These are phyloP conservation scores for Favolaschia claudopus DNA, from an alignment of 768 basidiomycete species.

Conservation along the genomic window DNA sequence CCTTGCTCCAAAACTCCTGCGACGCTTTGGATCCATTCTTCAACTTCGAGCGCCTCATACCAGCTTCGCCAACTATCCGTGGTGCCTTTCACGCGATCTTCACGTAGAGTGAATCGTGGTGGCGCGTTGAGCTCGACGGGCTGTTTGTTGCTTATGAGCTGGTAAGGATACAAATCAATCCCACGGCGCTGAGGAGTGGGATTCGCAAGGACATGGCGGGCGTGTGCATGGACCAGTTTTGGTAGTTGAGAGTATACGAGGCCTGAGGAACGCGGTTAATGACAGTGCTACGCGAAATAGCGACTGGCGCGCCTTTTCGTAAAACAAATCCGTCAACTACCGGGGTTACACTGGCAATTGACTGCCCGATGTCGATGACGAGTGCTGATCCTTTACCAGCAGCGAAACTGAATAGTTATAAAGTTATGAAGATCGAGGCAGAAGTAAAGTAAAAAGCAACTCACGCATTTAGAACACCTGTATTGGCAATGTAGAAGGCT, in stretches of 20 bases:
- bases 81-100: conserved; percentile 75
- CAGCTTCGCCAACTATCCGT: conserved; percentile 85
- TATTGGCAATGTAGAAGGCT: conserved; percentile 96
- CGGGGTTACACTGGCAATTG: conserved; percentile 90
- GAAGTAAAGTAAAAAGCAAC: conserved; percentile 31
- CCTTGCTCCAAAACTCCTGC: conserved; percentile 86
- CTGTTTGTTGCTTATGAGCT: conserved; percentile 89
- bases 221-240: conserved; percentile 81
- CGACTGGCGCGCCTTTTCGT: conserved; percentile 74
- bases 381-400: conserved; percentile 97
- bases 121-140: conserved; percentile 74
- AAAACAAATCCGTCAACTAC: conserved; percentile 98
- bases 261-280: conserved; percentile 53
- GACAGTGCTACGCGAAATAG: too few relatives aligned
- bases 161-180: conserved; percentile 82
- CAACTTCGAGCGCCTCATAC: conserved; percentile 84
- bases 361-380: conserved; percentile 92
- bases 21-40: conserved; percentile 92
- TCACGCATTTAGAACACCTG: conserved; percentile 92
- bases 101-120: conserved; percentile 74
- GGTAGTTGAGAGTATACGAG: conserved; percentile 79
- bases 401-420: conserved; percentile 71
- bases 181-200: conserved; percentile 58
- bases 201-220: conserved; percentile 68
- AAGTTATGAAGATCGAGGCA: not conserved